Base-by-base conservation (phyloP, 306 rosid genomes). In the Cicer bijugum region DNA sequence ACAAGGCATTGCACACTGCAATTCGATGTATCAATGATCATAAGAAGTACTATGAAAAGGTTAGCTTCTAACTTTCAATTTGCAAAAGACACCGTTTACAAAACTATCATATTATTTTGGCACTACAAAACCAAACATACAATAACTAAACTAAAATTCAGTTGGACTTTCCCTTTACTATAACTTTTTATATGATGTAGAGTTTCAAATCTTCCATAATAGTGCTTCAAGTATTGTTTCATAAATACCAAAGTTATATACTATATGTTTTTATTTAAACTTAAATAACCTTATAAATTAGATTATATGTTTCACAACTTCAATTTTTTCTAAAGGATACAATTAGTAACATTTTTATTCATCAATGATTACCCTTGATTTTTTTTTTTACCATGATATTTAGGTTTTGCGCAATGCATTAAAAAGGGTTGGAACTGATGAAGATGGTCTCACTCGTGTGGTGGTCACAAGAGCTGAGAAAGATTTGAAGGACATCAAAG, bases 1-100 rank as follows among this genome's bases (percentile, higher is more conserved):
- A 76, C 11, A 86, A 82, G 78, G 91, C 91, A 48, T 53, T 91
- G 73, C 89, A 76, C 58, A 78, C 91, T 1, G 80, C 81, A 5
- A 79, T 89, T 60, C 88, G 93, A 37, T 86, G 93, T 83, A 74
- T 86, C 75, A 80, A 63, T 72, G 90, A 89, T 70, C 96, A 79
- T 19, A 67, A 61, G 37, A 89, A 89, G 81, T 91, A 91, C 88
- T 91, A 80, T 63, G 93, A 87, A 64, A 91, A 91, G 91, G 92
- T 86, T 8, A 67, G 15, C 42, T 69, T 38, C 43, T 39, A 42
- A 14, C 8, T 77, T 53, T 39, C 23, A 20, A 62, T 37, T 4
- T n/a, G 28, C 43, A 11, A 20, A 19, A 17, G 6, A 6, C 51
- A 52, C 1, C 39, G 2, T 38, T 7, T 56, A 2, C 4, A 43